Evolutionary conservation across 495 filamentous ascomycete genomes (phyloP), one percentile per base, ranked within the genome.

Genomic region (Diplogelasinospora grovesii): DNA sequence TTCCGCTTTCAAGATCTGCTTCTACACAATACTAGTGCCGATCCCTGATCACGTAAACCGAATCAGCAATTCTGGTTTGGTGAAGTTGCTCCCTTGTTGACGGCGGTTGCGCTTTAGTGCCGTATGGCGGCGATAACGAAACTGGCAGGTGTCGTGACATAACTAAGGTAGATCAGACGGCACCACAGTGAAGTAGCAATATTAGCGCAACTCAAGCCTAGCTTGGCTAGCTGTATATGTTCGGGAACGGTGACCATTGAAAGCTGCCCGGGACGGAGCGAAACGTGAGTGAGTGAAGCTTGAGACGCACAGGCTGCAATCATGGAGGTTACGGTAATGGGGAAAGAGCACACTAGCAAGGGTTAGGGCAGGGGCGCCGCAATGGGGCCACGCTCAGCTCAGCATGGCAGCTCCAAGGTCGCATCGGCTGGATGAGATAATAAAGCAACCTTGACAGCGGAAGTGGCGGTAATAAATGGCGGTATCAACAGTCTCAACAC

Each of bases 351-450:
- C 20, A 41, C 11, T 29, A 30, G 23, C 39, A 41, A 15, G 39
- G 39, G 19, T n/a, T 40, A 22, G n/a, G 23, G 37, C 18, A 29
- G 22, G 25, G 26, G 21, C 16, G 14, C 8, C 7, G 6, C 28
- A 5, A 31, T 8, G 28, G 28, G n/a, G n/a, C n/a, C n/a, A n/a
- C n/a, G n/a, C n/a, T n/a, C n/a, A n/a, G n/a, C n/a, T n/a, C 28
- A 15, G 22, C 22, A 26, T n/a, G 10, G 23, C 22, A 38, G 35
- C n/a, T 13, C n/a, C 37, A 39, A 15, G 4, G 37, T 41, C 10
- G 27, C 28, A 41, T 33, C 19, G n/a, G 39, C 20, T 18, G 39
- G 39, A 22, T 29, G 39, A n/a, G n/a, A n/a, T 41, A 29, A 41
- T 33, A 16, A 41, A 33, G 39, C 39, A 41, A 30, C 13, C 8